phyloP scores from a whole-genome alignment of 371 early-diverging fungal species.

The Mucor mucedo region DNA sequence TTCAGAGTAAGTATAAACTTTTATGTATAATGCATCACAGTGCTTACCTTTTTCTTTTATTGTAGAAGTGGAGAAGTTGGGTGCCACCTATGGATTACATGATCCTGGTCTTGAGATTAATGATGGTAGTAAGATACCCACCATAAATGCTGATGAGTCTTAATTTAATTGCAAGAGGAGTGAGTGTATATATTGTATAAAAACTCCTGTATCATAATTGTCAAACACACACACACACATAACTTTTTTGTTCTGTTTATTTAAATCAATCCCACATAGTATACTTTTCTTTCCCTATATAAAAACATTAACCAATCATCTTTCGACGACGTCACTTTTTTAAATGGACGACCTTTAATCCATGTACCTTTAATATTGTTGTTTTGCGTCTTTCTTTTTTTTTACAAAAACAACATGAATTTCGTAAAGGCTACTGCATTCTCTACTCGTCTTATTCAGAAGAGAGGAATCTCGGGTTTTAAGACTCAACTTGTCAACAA shows the following conservation, averaged over 20 bases:
- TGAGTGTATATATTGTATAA: slow-evolving; percentile 32
- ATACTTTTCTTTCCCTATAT: too few relatives aligned
- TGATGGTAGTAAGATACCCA: slow-evolving; percentile 1
- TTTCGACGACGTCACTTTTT: too few relatives aligned
- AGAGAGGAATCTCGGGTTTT: slow-evolving; percentile 13
- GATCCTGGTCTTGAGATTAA: slow-evolving; percentile 9
- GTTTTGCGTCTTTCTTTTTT: not conserved
- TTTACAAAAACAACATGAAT: slow-evolving; percentile 14
- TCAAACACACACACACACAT: not conserved
- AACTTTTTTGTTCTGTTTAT: not conserved
- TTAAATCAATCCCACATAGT: too few relatives aligned
- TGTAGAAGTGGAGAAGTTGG: slow-evolving; percentile 39
- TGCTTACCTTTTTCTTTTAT: not conserved
- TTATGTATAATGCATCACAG: not conserved
- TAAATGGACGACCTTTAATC: too few relatives aligned
- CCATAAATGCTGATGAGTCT: slow-evolving; percentile 1
- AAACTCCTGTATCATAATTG: slow-evolving; percentile 28
- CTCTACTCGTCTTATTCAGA: slow-evolving; percentile 24
- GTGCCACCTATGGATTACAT: slow-evolving; percentile 11
- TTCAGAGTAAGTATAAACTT: slow-evolving; percentile 61
- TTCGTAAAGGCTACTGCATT: slow-evolving; percentile 21
- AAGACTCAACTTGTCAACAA: not conserved
- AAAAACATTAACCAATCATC: too few relatives aligned
- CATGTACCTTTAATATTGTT: not conserved
- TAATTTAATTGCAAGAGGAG: slow-evolving; percentile 15